Evolutionary conservation across 495 filamentous ascomycete genomes (phyloP), one percentile per base, ranked within the genome.

Genomic region (Pseudevernia furfuracea): DNA sequence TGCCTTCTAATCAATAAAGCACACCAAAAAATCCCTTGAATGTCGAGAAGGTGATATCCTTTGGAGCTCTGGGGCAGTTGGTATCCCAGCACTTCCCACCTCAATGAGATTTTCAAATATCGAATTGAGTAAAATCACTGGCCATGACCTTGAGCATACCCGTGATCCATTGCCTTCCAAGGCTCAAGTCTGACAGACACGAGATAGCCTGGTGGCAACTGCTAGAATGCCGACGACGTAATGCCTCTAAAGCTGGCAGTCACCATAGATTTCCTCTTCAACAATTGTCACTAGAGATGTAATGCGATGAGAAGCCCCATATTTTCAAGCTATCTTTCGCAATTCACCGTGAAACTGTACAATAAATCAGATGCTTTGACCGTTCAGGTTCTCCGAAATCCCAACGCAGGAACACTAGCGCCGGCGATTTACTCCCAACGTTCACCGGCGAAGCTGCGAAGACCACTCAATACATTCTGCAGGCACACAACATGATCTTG

Each of bases 401-500:
- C 30, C 52, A 32, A 55, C 52, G 52, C 7, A 34, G 52, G 52
- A 55, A 19, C 14, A 34, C 30, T 55, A 55, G 52, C 52, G 52
- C 17, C 52, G 52, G 52, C 17, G 52, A 55, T 21, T 55, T 34
- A 14, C 52, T 55, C 52, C 25, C 52, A 55, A 55, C 30, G 2
- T 55, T 55, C 52, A 17, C 52, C 52, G 52, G 12, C 19, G 6
- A 55, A 55, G 52, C 52, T 34, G 52, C 15, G 3, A 32, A 53
- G 46, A 49, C 23, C 23, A 12, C 23, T 28, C 11, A 5, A 28
- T 21, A 53, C 19, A 32, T 55, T 34, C 52, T 11, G 52, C 17
- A 34, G 17, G 30, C 52, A 55, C 21, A 21, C 25, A 43, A 43
- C 19, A 63, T 63, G 61, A 36, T 32, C 36, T 55, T 23, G 23